Evolutionary conservation across 108 stramenopile genomes (phyloP), one percentile per base, ranked within the genome.

Genomic region (Pseudonitzschia pungens): DNA sequence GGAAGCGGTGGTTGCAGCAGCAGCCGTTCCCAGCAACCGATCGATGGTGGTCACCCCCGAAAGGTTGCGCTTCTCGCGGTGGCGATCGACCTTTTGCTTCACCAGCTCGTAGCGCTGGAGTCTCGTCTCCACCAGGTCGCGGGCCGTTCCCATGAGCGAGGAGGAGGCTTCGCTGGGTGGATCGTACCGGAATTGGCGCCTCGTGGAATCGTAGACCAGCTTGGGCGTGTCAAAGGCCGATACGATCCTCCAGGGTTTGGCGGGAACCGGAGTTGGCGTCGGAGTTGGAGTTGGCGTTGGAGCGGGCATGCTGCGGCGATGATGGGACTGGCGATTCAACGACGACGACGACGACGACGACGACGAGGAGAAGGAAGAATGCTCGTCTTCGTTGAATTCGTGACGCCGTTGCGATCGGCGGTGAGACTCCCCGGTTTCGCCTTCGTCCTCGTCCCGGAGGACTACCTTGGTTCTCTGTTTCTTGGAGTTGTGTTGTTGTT

Each of bases 81-180:
- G 85, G 8, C 89, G 82, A 21, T 89, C 65, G n/a, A 95, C 82
- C 27, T 89, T 75, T 71, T 95, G 93, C 22, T 91, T 89, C 5
- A 90, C 82, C 21, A 90, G 70, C 12, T 79, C 70, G 71, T 87
- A 95, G 31, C 93, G 71, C 68, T 92, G 91, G 12, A 76, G 65
- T 72, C 92, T 85, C 91, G 89, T 91, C 29, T 85, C 53, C 28
- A 82, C 68, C 65, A 83, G 76, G 55, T 86, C 76, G 50, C 77
- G 21, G 12, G 81, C 80, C 5, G 74, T 63, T 69, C 80, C 81
- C 40, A 90, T 81, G 26, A 83, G 77, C 14, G 54, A 55, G 7
- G 29, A 56, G 12, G 15, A 2, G 33, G 24, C 42, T 36, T 12
- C 43, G 36, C 18, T 22, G 15, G 14, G 6, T 8, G 65, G 43